These are phyloP conservation scores for Ophiognomonia clavigignenti-juglandacearum DNA, from an alignment of 2,329 filamentous ascomycete genomes.

Conservation along the genomic window DNA sequence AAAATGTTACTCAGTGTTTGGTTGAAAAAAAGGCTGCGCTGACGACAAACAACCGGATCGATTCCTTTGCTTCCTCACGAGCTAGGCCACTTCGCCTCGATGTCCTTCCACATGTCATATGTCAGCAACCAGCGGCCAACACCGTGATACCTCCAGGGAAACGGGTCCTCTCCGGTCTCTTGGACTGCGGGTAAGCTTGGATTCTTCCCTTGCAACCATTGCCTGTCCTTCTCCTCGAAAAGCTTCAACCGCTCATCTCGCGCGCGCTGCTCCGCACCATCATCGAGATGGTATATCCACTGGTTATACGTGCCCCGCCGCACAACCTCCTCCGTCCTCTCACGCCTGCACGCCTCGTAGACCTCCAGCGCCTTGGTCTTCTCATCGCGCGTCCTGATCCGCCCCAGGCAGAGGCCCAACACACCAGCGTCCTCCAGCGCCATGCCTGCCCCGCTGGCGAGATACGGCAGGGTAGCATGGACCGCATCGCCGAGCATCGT, in stretches of 20 bases:
- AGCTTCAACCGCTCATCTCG: constrained; percentile 36
- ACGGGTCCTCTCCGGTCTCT: constrained; percentile 34
- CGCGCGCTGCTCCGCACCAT: constrained; percentile 51
- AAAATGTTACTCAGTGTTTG: too few relatives aligned
- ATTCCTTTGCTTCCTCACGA: too few relatives aligned
- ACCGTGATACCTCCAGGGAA: constrained; percentile 35
- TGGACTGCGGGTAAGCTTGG: constrained; percentile 19
- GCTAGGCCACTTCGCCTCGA: constrained; percentile 32
- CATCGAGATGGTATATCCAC: constrained; percentile 55
- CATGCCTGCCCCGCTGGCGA: constrained; percentile 54
- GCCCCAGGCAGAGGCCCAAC: constrained; percentile 48
- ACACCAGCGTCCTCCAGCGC: constrained; percentile 56
- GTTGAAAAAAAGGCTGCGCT: too few relatives aligned
- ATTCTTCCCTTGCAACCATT: constrained; percentile 23
- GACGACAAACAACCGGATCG: too few relatives aligned
- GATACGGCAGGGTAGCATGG: constrained; percentile 60
- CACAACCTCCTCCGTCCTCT: constrained; percentile 56
- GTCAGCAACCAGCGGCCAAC: constrained; percentile 35
- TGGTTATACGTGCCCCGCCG: constrained; percentile 57
- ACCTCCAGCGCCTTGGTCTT: constrained; percentile 33
- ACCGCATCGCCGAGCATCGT: constrained; percentile 60
- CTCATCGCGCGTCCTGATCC: constrained; percentile 35
- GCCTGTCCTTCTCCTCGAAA: constrained; percentile 26
- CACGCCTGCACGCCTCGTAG: constrained; percentile 54
- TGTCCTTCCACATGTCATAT: constrained; percentile 33